Evolutionary conservation across 768 basidiomycete species (phyloP), one percentile per base, ranked within the genome.

Genomic region (Steccherinum ochraceum): DNA sequence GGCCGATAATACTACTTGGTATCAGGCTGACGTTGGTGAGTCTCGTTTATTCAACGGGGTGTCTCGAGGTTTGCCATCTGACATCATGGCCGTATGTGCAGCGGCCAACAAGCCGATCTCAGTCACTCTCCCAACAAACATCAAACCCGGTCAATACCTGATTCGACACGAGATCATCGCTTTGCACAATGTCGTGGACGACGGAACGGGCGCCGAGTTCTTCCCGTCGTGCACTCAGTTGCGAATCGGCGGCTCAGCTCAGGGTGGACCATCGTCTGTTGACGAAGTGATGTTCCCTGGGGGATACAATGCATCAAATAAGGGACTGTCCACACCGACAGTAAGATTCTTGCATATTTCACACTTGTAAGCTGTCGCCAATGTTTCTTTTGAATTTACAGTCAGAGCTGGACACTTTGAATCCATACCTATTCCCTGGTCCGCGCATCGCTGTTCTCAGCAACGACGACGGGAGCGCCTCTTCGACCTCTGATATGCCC

Each of bases 181-280:
- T 11, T 76, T 89, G 10, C 86, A 88, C 59, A 71, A 80, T 41
- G 86, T 74, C 7, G 69, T 59, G 16, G 53, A 58, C 1, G 3
- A 56, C 4, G 78, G 79, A 1, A n/a, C n/a, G n/a, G 83, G 83
- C n/a, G 86, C 84, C 2, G 87, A 89, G 65, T 89, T 88, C 64
- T 89, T 89, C 63, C 81, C 84, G 0, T 77, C 79, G 21, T 89
- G 87, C 62, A 71, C 75, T 2, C 75, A 76, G 61, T 4, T 67
- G 48, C 46, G 40, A 35, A 64, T 89, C 40, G 69, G 73, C 2
- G 86, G 86, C 10, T 72, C 65, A 42, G 73, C 75, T 40, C 73
- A 69, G 0, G 81, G 76, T 4, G 61, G 52, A 0, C 81, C 84
- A 1, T 65, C 61, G 53, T 76, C 80, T 46, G 77, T 83, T 26